Evolutionary conservation across 768 basidiomycete species (phyloP).

Genomic region (Cantharellus anzutake): DNA sequence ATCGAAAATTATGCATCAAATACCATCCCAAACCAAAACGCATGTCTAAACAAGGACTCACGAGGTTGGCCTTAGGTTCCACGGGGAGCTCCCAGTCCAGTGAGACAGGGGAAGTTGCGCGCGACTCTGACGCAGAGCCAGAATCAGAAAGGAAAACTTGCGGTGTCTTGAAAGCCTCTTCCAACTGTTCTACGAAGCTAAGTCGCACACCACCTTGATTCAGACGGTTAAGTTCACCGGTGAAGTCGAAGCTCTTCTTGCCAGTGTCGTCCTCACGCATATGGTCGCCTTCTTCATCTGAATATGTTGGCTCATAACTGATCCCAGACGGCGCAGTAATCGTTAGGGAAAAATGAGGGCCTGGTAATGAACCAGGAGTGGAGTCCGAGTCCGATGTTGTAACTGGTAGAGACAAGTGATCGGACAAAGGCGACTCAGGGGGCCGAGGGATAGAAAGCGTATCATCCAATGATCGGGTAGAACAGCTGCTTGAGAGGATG

Average conservation of each 20-base stretch:
- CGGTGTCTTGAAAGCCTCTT: constrained; percentile 61
- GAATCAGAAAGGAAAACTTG: not conserved
- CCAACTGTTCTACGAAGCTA: constrained; percentile 70
- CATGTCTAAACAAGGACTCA: not conserved
- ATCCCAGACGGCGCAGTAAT: too few species aligned
- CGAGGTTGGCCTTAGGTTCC: not conserved
- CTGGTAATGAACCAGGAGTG: too few species aligned
- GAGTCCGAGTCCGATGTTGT: not conserved
- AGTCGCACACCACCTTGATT: constrained; percentile 46
- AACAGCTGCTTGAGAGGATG: constrained; percentile 26
- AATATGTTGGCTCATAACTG: too few species aligned
- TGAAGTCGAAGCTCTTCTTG: constrained; percentile 70
- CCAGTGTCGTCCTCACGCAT: constrained; percentile 39
- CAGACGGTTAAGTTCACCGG: constrained; percentile 50
- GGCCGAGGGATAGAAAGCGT: not conserved
- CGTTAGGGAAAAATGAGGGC: too few species aligned
- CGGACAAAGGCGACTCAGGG: not conserved
- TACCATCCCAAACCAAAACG: too few species aligned
- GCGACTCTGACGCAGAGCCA: not conserved
- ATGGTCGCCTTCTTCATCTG: not conserved
- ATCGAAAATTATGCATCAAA: not conserved
- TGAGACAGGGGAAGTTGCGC: not conserved
- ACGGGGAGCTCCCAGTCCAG: not conserved
- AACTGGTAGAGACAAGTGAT: not conserved
- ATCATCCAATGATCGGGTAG: not conserved